Evolutionary conservation across 139 green algal genomes (phyloP), one percentile per base, ranked within the genome.

Genomic region (Chlorella sorokiniana): DNA sequence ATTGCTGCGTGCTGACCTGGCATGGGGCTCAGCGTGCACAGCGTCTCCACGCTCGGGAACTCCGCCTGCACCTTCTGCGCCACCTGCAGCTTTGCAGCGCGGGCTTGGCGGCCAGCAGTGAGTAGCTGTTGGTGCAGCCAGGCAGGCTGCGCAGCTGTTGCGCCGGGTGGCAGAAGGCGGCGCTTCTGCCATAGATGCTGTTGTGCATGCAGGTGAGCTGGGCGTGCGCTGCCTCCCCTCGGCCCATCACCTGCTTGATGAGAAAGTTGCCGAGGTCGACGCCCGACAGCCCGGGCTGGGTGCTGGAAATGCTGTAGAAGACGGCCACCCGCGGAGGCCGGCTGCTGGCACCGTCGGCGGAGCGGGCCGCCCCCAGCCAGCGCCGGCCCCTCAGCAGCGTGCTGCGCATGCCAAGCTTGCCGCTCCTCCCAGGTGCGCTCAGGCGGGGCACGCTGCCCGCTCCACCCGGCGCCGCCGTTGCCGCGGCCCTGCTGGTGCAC

Each of bases 231-330:
- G 16, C 65, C 61, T 81, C 6, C 29, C 38, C 38, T n/a, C n/a
- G n/a, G n/a, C n/a, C n/a, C n/a, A n/a, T 37, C 65, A 63, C 79
- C 83, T 82, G 83, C 82, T 95, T 95, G 86, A 97, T 97, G 20
- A 97, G 87, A 68, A 91, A 93, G 85, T 95, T 92, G 42, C 94
- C 94, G 27, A 97, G 82, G 38, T 97, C 93, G n/a, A 97, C 86
- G 1, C 93, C 92, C 16, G 70, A 37, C 35, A 97, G 85, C 1
- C 92, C 92, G 41, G 35, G 71, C 86, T 96, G 87, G 20, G 83
- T 88, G 52, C 88, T 86, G 9, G 86, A 91, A 56, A 97, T 96
- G 62, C 89, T 94, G 83, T 97, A 97, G 78, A 97, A 97, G 23
- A 91, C 85, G 4, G 93, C 93, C 1, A 74, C 72, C 23, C 69